phyloP scores from a whole-genome alignment of 768 basidiomycete species.

The Cyclocybe cylindracea region DNA sequence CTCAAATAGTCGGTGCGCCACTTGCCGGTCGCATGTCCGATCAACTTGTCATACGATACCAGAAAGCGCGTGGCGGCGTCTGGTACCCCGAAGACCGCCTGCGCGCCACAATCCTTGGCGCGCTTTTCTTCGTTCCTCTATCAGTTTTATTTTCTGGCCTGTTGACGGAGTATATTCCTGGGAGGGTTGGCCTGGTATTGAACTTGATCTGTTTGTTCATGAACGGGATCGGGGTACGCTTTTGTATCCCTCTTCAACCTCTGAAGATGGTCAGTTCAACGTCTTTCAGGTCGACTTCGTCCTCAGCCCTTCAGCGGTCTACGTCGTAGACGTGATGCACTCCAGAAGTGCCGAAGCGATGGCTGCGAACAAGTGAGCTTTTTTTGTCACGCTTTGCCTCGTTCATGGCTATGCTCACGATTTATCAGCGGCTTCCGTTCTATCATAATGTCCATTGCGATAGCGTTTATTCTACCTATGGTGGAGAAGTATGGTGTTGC shows the following conservation, averaged over 20 bases:
- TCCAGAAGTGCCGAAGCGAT: constrained; percentile 56
- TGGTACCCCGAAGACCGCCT: constrained; percentile 72
- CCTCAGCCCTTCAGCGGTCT: constrained; percentile 51
- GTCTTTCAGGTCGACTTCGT: constrained; percentile 49
- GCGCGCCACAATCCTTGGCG: constrained; percentile 46
- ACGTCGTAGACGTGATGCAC: constrained; percentile 58
- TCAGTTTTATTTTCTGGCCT: constrained; percentile 49
- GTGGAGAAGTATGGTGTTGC: constrained; percentile 55
- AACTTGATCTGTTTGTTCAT: constrained; percentile 56
- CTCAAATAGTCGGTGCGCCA: constrained; percentile 52
- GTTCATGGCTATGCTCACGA: background rate
- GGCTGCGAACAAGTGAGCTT: constrained; percentile 51
- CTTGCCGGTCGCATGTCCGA: constrained; percentile 60
- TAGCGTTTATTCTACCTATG: constrained; percentile 49
- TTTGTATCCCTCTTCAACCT: background rate
- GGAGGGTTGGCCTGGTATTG: constrained; percentile 45
- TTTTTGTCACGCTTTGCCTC: background rate
- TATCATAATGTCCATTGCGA: constrained; percentile 37
- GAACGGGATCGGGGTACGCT: constrained; percentile 62
- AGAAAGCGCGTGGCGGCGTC: constrained; percentile 43
- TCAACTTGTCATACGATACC: constrained; percentile 43
- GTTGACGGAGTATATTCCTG: constrained; percentile 45
- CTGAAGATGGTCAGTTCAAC: background rate
- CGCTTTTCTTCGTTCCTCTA: constrained; percentile 48
- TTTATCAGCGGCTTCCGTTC: constrained; percentile 42